A percentile compares a stretch with the other conserved stretches of the same genome.
Conservation (phyloP, 169 alveolate genomes). For the Plasmodium cynomolgi region DNA sequence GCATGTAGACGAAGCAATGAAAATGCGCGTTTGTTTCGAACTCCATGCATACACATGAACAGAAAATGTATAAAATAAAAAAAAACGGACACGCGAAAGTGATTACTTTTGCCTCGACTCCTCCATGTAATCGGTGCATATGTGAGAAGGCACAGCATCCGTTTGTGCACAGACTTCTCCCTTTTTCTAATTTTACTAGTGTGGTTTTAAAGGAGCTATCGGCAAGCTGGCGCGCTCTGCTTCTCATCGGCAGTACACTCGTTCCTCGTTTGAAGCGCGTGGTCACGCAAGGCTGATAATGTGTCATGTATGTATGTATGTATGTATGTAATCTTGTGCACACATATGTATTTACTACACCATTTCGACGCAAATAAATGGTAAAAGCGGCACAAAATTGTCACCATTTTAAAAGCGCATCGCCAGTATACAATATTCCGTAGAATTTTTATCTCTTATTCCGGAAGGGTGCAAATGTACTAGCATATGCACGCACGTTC, state of each 20-base stretch:
- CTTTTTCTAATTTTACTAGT: not conserved
- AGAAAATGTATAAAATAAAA: not conserved
- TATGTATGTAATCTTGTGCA: not conserved
- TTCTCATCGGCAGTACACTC: not conserved
- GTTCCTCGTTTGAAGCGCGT: not conserved
- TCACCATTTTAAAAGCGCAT: not conserved
- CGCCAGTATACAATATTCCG: not conserved
- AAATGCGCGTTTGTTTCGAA: not conserved
- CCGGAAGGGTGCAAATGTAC: not conserved
- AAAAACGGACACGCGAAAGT: not conserved
- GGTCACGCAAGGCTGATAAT: not conserved
- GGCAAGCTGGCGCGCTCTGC: not conserved
- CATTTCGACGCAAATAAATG: not conserved
- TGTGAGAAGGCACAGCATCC: not conserved
- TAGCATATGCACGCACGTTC: not conserved
- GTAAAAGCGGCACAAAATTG: not conserved
- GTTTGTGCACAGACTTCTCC: not conserved
- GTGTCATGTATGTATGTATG: not conserved
- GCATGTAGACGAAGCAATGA: not conserved
- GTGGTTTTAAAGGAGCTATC: not conserved
- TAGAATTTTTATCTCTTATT: not conserved
- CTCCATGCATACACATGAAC: not conserved
- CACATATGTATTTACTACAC: not conserved
- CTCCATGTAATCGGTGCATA: not conserved
- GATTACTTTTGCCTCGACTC: not conserved